These are phyloP conservation scores for Termitomyces sp. DNA, from an alignment of 768 basidiomycete genomes.

Conservation along the genomic window DNA sequence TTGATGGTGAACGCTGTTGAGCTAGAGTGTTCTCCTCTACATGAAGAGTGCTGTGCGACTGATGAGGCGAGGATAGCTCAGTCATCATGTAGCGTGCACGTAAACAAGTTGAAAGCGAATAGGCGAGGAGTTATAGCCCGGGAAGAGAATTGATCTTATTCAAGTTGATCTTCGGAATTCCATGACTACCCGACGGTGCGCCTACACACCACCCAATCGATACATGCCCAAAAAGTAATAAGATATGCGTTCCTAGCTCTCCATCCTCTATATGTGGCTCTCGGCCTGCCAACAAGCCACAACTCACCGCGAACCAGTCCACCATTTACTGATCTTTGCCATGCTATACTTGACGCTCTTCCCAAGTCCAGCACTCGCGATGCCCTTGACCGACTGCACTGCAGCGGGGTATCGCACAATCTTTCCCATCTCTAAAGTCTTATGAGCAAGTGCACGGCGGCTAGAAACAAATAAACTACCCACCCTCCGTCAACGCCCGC, in stretches of 20 bases:
- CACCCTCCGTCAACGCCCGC: conserved; percentile 51
- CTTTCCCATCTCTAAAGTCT: conserved; percentile 56
- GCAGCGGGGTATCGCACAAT: conserved; percentile 86
- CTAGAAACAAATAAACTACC: conserved; percentile 14
- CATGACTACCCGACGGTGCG: conserved; percentile 16
- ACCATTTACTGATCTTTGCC: conserved; percentile 87
- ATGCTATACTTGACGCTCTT: conserved; percentile 75
- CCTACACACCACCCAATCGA: not conserved
- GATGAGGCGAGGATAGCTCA: conserved; percentile 16
- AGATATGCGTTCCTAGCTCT: conserved; percentile 8
- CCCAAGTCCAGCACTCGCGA: conserved; percentile 75
- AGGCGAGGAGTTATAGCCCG: not conserved
- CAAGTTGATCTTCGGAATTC: conserved; percentile 13
- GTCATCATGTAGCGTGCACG: conserved; percentile 11
- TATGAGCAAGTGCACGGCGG: not conserved
- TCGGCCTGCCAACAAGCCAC: conserved; percentile 5
- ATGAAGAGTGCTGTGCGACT: conserved; percentile 21
- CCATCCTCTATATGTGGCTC: conserved; percentile 6
- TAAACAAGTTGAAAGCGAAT: not conserved
- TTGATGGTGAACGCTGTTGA: conserved; percentile 13
- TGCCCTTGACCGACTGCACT: conserved; percentile 80
- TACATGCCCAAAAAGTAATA: conserved; percentile 9
- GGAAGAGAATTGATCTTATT: conserved; percentile 4
- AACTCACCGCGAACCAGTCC: conserved; percentile 33
- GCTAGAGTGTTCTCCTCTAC: conserved; percentile 13